These are phyloP conservation scores for Leishmania amazonensis DNA, from an alignment of 208 protist genomes.

Conservation along the genomic window DNA sequence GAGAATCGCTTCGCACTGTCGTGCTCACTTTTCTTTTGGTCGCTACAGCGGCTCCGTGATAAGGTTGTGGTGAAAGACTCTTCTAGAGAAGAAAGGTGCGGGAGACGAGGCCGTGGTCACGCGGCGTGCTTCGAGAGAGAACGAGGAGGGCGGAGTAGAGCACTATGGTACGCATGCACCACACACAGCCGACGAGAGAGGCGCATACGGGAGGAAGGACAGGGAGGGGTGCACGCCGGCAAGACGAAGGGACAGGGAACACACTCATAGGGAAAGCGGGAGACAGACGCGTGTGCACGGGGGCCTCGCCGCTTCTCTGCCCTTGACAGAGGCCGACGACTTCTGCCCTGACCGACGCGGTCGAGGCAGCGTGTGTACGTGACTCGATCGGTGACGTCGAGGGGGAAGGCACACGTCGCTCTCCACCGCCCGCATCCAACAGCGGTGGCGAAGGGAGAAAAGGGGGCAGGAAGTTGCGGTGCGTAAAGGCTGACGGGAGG, in stretches of 20 bases:
- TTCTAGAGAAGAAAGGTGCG: not conserved
- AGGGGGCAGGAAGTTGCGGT: not conserved
- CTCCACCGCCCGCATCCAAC: not conserved
- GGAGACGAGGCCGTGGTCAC: not conserved
- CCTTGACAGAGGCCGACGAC: not conserved
- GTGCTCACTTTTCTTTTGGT: not conserved
- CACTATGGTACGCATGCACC: not conserved
- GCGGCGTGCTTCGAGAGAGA: not conserved
- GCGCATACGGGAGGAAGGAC: too few relatives aligned
- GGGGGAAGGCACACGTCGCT: not conserved
- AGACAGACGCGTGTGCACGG: not conserved
- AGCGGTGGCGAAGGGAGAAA: not conserved
- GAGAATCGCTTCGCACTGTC: not conserved
- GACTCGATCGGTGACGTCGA: not conserved
- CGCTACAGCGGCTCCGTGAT: not conserved
- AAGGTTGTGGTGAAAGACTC: not conserved
- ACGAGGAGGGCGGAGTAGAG: not conserved
- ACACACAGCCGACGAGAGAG: not conserved
- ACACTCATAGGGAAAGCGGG: not conserved
- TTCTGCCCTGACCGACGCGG: not conserved
- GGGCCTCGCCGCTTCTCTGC: not conserved
- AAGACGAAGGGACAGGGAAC: not conserved
- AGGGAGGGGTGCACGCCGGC: not conserved
- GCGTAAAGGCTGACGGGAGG: not conserved
- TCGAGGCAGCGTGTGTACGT: not conserved